Base-by-base conservation (phyloP, 2,329 filamentous ascomycete species). In the Colletotrichum noveboracense region DNA sequence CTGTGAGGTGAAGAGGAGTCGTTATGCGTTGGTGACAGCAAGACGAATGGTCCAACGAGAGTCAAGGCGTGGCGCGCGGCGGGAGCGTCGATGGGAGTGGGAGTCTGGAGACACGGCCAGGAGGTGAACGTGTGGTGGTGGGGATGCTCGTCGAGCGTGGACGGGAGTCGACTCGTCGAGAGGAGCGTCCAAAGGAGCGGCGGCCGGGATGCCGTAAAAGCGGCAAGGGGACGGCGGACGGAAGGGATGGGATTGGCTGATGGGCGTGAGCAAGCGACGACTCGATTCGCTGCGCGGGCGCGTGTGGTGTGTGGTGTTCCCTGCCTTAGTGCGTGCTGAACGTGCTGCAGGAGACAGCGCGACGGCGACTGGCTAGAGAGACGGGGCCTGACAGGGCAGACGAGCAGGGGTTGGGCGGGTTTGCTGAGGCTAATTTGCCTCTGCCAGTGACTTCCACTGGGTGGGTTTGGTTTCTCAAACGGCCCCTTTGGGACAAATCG, bases 221-320 rank as follows among this genome's bases (percentile, higher is more conserved):
- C 80, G 78, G 79, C 80, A 78, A 79, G 73, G 66, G 60, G 60
- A 66, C 62, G 66, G 58, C 56, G 64, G 69, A 43, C 24, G 43
- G 56, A 36, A 26, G 56, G 36, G 56, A 56, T 13, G 28, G 38
- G 77, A 77, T 78, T 78, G 75, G 70, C 43, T 43, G 48, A 38
- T 62, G 76, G 75, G 78, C 78, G 77, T 77, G 76, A 78, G 80
- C 76, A 79, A 79, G 76, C 79, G 79, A 81, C 79, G 77, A 77
- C 73, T 75, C 69, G 78, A 81, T 80, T 81, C 78, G 80, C 77
- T 75, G 71, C 56, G 68, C 70, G 71, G 79, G 81, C 81, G 81
- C 81, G 80, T 80, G 79, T 80, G 80, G 76, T 77, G 77, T 79
- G 79, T 81, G 76, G 73, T 78, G 77, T 76, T 75, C 76, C 77